phyloP scores from a whole-genome alignment of 2,329 filamentous ascomycete genomes.

The Trichothecium sympodiale region DNA sequence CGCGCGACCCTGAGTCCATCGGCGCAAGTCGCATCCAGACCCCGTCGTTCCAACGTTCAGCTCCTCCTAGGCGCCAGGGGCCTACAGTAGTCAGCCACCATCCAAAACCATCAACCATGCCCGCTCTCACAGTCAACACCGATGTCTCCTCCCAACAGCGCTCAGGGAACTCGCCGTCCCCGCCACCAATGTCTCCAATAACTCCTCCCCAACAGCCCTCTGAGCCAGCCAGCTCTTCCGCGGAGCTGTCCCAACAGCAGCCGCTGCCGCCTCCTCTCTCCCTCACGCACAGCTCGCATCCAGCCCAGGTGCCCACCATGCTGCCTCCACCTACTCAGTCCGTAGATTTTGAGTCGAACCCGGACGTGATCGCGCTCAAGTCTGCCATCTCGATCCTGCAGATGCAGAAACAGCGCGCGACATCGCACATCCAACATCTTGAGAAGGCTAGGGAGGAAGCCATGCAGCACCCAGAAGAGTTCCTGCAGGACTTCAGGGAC shows the following conservation, averaged over 20 bases:
- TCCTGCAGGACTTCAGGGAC: constrained; percentile 54
- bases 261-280: constrained; percentile 18
- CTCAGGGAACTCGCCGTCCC: not conserved
- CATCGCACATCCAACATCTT: constrained; percentile 62
- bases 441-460: constrained; percentile 61
- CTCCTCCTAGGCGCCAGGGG: no score
- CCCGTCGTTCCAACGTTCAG: no score
- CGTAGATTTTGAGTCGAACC: constrained; percentile 54
- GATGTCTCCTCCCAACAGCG: not conserved
- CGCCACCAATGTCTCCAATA: constrained; percentile 4
- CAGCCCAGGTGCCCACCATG: constrained; percentile 25
- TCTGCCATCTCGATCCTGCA: constrained; percentile 80
- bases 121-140: constrained; percentile 4
- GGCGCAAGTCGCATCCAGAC: no score
- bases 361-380: constrained; percentile 77
- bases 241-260: constrained; percentile 1
- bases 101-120: no score
- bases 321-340: constrained; percentile 37
- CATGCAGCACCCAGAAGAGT: constrained; percentile 58
- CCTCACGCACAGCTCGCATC: constrained; percentile 34
- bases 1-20: no score
- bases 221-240: not conserved
- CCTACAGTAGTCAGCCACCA: no score
- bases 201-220: constrained; percentile 2
- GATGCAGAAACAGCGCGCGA: constrained; percentile 69